Evolutionary conservation across 2,329 filamentous ascomycete species (phyloP).

Genomic region (Didymella arachidicola): DNA sequence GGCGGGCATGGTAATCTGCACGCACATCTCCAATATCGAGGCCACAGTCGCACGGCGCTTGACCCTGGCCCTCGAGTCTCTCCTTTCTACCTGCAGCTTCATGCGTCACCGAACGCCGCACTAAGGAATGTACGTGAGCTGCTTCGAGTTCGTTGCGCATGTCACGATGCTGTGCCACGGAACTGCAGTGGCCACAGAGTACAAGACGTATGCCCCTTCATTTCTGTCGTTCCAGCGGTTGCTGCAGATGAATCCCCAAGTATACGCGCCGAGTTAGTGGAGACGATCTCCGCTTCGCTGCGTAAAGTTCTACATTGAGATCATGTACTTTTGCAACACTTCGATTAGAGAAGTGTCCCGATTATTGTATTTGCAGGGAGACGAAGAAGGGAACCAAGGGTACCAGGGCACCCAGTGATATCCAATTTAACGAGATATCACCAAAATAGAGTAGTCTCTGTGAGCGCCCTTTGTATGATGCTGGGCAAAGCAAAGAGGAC

Average conservation of each 20-base stretch:
- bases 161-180: conserved; percentile 5
- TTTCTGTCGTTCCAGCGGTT: conserved; percentile 15
- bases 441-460: not conserved
- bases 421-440: not conserved
- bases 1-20: conserved; percentile 11
- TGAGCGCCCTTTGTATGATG: no score
- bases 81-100: conserved; percentile 1
- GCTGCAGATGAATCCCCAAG: not conserved
- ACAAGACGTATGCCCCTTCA: conserved; percentile 14
- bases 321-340: not conserved
- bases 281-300: conserved; percentile 1
- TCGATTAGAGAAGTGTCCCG: not conserved
- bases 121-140: not conserved
- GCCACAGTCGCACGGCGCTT: conserved; percentile 16
- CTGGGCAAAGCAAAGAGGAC: no score
- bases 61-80: conserved; percentile 4
- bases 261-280: not conserved
- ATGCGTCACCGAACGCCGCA: conserved; percentile 1
- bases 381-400: conserved; percentile 3
- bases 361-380: not conserved
- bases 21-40: conserved; percentile 10
- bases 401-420: conserved; percentile 5
- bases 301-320: conserved; percentile 2
- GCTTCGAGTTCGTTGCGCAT: conserved; percentile 11
- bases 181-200: not conserved